These are phyloP conservation scores for Filobasidium wieringae DNA, from an alignment of 768 basidiomycete species.

Conservation along the genomic window DNA sequence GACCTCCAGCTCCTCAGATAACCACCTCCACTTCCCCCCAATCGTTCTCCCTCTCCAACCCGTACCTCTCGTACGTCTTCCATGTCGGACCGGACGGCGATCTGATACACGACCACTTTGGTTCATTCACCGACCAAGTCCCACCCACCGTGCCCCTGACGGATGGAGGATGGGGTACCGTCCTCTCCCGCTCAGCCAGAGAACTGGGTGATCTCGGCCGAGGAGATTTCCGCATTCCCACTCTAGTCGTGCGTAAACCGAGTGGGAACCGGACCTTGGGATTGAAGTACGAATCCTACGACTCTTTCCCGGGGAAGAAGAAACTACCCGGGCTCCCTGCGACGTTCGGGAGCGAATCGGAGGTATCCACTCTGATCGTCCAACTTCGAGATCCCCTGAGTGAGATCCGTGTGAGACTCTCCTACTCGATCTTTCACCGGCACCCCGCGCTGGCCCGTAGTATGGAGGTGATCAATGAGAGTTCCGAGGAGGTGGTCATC, in stretches of 20 bases:
- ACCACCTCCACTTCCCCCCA: too few species aligned
- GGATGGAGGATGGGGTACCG: not conserved
- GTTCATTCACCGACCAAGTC: not conserved
- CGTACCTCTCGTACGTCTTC: slow-evolving; percentile 13
- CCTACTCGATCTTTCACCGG: slow-evolving; percentile 18
- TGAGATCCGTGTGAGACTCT: slow-evolving; percentile 9
- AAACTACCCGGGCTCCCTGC: slow-evolving; percentile 16
- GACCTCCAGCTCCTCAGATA: too few species aligned
- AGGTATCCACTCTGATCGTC: slow-evolving; percentile 15
- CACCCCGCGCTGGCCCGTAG: slow-evolving; percentile 14
- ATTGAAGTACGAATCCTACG: slow-evolving; percentile 13
- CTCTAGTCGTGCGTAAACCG: slow-evolving; percentile 15
- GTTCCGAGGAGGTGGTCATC: not conserved
- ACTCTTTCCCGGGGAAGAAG: slow-evolving; percentile 14
- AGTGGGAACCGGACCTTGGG: slow-evolving; percentile 1
- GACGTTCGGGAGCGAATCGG: slow-evolving; percentile 12
- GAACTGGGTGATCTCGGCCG: slow-evolving; percentile 21
- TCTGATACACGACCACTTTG: slow-evolving; percentile 18
- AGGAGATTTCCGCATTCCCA: slow-evolving; percentile 21
- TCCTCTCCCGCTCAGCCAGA: not conserved
- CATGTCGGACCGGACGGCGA: slow-evolving; percentile 10
- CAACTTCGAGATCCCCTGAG: slow-evolving; percentile 12
- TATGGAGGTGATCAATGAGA: slow-evolving; percentile 13
- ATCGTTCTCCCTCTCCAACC: not conserved
- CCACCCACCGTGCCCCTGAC: not conserved